Evolutionary conservation across 257 asterid genomes (phyloP), one percentile per base, ranked within the genome.

Genomic region (Hygrophila difformis): DNA sequence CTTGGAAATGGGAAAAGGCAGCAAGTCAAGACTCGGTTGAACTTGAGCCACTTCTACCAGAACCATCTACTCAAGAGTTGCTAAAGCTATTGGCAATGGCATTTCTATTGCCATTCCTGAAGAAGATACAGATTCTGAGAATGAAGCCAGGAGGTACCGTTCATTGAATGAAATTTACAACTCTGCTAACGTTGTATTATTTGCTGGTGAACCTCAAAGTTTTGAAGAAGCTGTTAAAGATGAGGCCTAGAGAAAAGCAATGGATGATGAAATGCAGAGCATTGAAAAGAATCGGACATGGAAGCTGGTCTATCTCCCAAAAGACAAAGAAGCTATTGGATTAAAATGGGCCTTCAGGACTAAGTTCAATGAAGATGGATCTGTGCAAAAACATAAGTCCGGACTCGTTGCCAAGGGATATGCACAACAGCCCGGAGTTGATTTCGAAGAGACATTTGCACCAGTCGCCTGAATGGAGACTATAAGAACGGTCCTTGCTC

Each of bases 381-480:
- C 15, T 13, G 41, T 54, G 1, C 34, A 54, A 10, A 41, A 41
- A 6, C 34, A 54, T 14, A 42, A 54, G 22, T 20, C 29, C 0
- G 7, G 60, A 16, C 49, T 54, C 12, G 50, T 53, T 1, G 43
- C 60, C 16, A 54, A 54, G 2, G 42, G 43, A 12, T 54, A 16
- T 11, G 40, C 31, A 15, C 60, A 42, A 42, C 51, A 54, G 2
- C 13, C 28, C 11, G 62, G 26, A 45, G 15, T 28, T 14, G 55
- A 36, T 26, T 47, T 38, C 18, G 36, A 17, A 7, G 37, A 45
- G 42, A 46, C 47, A 1, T 34, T 34, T 35, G 38, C 62, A 8
- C 63, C 56, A 1, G 39, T 58, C 12, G 57, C 22, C 16, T 21
- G 35, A 17, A 38, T 58, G 57, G 64, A 58, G 20, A 57, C 48